These are phyloP conservation scores for Edaphochlamys debaryana DNA, from an alignment of 139 green algal genomes.

Conservation along the genomic window DNA sequence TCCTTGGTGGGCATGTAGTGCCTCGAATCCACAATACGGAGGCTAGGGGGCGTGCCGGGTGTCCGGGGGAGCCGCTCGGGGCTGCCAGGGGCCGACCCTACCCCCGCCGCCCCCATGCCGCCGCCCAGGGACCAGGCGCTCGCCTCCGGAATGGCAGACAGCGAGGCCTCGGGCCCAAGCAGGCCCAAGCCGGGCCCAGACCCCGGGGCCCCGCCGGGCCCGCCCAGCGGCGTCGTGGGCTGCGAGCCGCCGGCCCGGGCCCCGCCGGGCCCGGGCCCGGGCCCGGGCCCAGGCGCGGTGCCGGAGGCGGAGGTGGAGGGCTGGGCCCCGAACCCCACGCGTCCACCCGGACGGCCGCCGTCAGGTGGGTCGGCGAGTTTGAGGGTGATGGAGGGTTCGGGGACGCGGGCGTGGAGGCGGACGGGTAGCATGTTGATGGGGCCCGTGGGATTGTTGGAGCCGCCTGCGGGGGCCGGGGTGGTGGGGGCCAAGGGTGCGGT, in stretches of 20 bases:
- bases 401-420: not conserved
- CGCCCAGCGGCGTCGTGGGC: not conserved
- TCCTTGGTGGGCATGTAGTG: slow-evolving; percentile 1
- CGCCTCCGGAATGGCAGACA: not conserved
- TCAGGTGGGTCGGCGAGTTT: too few relatives aligned
- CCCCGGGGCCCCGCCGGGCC: not conserved
- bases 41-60: slow-evolving; percentile 25
- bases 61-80: too few relatives aligned
- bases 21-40: slow-evolving; percentile 28
- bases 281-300: not conserved
- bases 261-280: not conserved
- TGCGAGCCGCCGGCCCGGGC: slow-evolving; percentile 1
- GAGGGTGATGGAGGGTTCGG: not conserved
- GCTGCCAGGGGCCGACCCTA: too few relatives aligned
- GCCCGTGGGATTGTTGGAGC: slow-evolving; percentile 36
- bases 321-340: slow-evolving; percentile 23
- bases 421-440: slow-evolving; percentile 34
- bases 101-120: too few relatives aligned
- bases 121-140: too few relatives aligned
- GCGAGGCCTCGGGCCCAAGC: not conserved
- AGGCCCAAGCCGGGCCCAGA: not conserved
- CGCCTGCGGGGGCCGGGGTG: not conserved
- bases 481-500: not conserved
- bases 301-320: not conserved
- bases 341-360: not conserved